Evolutionary conservation across 192 early-diverging fungal genomes (phyloP), one percentile per base, ranked within the genome.

Genomic region (Gamsiella multidivaricata): DNA sequence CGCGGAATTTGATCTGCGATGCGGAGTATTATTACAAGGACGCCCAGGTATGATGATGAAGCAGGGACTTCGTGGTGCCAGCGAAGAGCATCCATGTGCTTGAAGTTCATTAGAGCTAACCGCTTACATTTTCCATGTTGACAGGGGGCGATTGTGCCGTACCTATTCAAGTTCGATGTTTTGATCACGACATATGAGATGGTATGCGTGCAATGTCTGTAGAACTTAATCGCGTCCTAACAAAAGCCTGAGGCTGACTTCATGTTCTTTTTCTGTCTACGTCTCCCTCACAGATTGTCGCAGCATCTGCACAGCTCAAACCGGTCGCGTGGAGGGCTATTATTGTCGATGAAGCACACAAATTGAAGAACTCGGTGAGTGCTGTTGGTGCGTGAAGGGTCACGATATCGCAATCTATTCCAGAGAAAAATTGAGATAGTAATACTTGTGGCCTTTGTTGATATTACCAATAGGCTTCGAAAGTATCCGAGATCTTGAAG

Each of bases 271-370:
- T 22, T 57, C 36, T 0, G 14, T n/a, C n/a, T 45, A 90, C 75
- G 88, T 90, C 10, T 73, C 89, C 28, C 87, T 89, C 61, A 81
- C 88, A 29, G 84, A 83, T 83, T 41, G 79, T 82, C 41, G 84
- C 87, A 39, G 83, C 85, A 47, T 90, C 90, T 12, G 39, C 88
- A 0, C 88, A 93, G 54, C 80, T 95, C 3, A 81, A 85, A 26
- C 85, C 88, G n/a, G 87, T 95, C 36, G 80, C 70, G 8, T 95
- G 93, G 93, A 71, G 86, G 28, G 87, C 82, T 20, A 87, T 84
- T 46, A 83, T 94, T n/a, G 84, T 96, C 20, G 94, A 96, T 68
- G 94, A 96, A 69, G 94, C 92, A 4, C 94, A 96, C 70, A 80
- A 89, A n/a, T 70, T 96, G 36, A 96, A 96, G 62, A 95, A 94